Conservation (phyloP, 768 basidiomycete species). For the Amanita pallidorosea region DNA sequence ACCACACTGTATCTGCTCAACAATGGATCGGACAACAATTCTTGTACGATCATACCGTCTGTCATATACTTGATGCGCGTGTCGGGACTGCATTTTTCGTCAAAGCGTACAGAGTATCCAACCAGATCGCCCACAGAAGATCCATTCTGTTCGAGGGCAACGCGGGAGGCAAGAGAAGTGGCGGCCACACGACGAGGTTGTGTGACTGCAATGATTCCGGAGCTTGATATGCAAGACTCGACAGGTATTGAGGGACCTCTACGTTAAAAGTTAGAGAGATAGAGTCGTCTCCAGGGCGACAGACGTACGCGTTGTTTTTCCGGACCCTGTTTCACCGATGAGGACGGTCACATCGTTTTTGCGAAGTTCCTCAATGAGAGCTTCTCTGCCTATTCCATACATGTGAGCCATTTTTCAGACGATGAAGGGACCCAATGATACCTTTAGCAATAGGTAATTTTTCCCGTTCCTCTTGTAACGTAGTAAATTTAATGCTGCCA, state of each 20-base stretch:
- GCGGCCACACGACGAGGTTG: slow-evolving; percentile 95
- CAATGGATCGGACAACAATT: slow-evolving; percentile 70
- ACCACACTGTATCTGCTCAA: slow-evolving; percentile 80
- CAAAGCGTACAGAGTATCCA: slow-evolving; percentile 94
- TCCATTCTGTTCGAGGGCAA: slow-evolving; percentile 69
- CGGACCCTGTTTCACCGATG: slow-evolving; percentile 95
- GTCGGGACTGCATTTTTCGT: slow-evolving; percentile 58
- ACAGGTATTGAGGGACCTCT: slow-evolving; percentile 98
- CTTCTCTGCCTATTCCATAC: slow-evolving; percentile 51
- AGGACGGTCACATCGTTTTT: slow-evolving; percentile 81
- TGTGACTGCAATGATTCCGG: slow-evolving; percentile 80
- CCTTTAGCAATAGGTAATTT: slow-evolving; percentile 76
- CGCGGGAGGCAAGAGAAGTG: slow-evolving; percentile 85
- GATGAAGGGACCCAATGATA: slow-evolving; percentile 18
- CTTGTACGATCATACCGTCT: slow-evolving; percentile 95
- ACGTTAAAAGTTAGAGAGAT: slow-evolving; percentile 7
- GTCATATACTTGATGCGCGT: slow-evolving; percentile 96
- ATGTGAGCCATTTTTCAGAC: neutral
- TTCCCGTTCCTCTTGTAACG: slow-evolving; percentile 54
- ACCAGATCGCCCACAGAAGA: slow-evolving; percentile 64
- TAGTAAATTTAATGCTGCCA: slow-evolving; percentile 12
- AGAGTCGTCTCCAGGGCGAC: neutral
- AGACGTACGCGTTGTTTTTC: slow-evolving; percentile 90
- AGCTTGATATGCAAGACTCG: slow-evolving; percentile 63
- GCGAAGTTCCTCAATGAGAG: slow-evolving; percentile 59